A percentile compares a stretch with the other conserved stretches of the same genome.
Conservation (phyloP, 164 flowering plant species). For the Tinospora cordifolia region DNA sequence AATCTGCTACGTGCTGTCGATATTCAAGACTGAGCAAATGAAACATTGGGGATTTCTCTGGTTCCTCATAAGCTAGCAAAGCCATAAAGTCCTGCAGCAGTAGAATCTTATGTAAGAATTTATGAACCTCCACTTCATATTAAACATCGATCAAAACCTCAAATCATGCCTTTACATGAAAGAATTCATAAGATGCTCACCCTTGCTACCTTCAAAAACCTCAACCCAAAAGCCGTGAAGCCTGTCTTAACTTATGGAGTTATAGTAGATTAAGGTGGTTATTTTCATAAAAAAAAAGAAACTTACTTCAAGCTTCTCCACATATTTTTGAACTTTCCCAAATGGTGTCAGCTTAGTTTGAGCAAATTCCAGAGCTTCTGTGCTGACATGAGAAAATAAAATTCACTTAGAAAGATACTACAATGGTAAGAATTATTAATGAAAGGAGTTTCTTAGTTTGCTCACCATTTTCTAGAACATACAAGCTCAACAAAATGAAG, state of each 20-base stretch:
- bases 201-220: too few relatives aligned
- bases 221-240: neutral
- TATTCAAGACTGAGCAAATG: conserved; percentile 72
- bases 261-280: too few relatives aligned
- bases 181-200: neutral
- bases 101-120: conserved; percentile 6
- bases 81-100: conserved; percentile 75
- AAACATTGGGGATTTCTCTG: conserved; percentile 92
- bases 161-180: too few relatives aligned
- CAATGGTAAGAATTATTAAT: neutral
- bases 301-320: conserved; percentile 79
- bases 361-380: conserved; percentile 93
- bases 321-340: conserved; percentile 65
- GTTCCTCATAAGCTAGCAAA: conserved; percentile 88
- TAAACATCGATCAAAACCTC: neutral
- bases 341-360: conserved; percentile 68
- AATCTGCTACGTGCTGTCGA: conserved; percentile 72
- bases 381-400: conserved; percentile 47
- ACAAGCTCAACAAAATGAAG: conserved; percentile 95
- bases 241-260: neutral
- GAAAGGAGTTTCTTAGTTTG: neutral
- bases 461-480: conserved; percentile 71
- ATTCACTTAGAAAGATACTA: conserved; percentile 5
- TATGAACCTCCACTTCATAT: neutral
- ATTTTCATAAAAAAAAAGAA: neutral